Evolutionary conservation across 2,329 filamentous ascomycete genomes (phyloP).

Genomic region (Cladosporium sp.): DNA sequence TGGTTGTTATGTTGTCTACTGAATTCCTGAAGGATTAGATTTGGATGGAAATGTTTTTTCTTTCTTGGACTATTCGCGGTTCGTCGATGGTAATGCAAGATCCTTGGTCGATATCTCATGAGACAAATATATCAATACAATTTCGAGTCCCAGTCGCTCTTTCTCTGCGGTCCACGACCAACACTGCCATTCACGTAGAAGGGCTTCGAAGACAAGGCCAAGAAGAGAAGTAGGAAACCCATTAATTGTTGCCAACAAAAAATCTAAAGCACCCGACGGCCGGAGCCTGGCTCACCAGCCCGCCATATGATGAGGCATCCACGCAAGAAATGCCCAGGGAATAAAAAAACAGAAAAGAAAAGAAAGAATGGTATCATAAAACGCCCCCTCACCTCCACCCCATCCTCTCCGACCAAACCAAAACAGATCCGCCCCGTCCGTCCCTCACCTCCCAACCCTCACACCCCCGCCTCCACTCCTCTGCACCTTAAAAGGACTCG

Average conservation of each 20-base stretch:
- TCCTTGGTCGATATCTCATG: background rate
- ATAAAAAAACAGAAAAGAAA: background rate
- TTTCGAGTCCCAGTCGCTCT: background rate
- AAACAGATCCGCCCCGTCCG: background rate
- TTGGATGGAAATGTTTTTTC: background rate
- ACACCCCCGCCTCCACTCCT: constrained; percentile 5
- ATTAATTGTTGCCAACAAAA: background rate
- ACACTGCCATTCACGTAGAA: background rate
- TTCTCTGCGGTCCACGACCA: background rate
- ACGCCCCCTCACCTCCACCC: background rate
- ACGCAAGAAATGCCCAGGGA: constrained; percentile 1
- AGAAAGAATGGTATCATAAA: constrained; percentile 12
- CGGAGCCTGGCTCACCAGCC: constrained; percentile 9
- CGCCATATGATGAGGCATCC: background rate
- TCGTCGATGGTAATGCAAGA: background rate
- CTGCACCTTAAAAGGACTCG: constrained; percentile 41
- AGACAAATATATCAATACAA: background rate
- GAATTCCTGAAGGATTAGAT: background rate
- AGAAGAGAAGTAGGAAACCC: background rate
- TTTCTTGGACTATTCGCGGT: background rate
- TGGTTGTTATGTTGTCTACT: background rate
- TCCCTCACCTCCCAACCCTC: constrained; percentile 8
- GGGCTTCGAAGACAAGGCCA: background rate
- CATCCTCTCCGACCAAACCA: background rate
- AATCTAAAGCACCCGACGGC: background rate